These are phyloP conservation scores for Phytopythium delawarense DNA, from an alignment of 352 stramenopile species.

Conservation along the genomic window DNA sequence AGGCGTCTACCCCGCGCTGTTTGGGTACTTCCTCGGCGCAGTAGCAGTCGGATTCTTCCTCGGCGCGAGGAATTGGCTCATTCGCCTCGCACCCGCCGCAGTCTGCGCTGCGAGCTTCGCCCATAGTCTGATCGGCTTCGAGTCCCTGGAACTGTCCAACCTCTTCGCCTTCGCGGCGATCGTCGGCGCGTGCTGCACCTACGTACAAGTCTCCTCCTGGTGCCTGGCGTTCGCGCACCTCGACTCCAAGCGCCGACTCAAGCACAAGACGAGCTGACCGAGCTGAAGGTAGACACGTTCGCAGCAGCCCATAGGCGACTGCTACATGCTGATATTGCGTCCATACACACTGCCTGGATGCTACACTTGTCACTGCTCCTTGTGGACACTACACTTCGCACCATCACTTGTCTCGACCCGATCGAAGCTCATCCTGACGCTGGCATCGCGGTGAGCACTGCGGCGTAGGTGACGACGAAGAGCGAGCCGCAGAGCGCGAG, in stretches of 20 bases:
- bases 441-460: conserved; percentile 30
- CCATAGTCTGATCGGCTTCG: conserved; percentile 17
- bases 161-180: conserved; percentile 36
- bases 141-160: conserved; percentile 20
- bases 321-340: background rate
- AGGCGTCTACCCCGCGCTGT: conserved; percentile 50
- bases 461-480: conserved; percentile 36
- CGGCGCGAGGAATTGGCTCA: conserved; percentile 12
- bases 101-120: conserved; percentile 23
- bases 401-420: background rate
- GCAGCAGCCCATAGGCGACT: background rate
- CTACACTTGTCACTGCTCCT: background rate
- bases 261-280: conserved; percentile 13
- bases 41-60: conserved; percentile 34
- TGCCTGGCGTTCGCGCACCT: conserved; percentile 48
- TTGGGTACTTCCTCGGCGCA: conserved; percentile 49
- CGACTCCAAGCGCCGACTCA: conserved; percentile 17
- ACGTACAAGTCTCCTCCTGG: conserved; percentile 49
- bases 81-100: conserved; percentile 15
- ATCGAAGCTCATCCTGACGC: conserved; percentile 10
- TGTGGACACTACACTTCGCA: background rate
- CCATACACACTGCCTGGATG: background rate
- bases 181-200: conserved; percentile 50
- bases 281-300: too few relatives aligned
- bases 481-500: conserved; percentile 27